Percentiles rank a stretch among this genome's conserved stretches.
phyloP scores from a whole-genome alignment of 1,284 basidiomycete genomes.

The Tylopilus sp. region DNA sequence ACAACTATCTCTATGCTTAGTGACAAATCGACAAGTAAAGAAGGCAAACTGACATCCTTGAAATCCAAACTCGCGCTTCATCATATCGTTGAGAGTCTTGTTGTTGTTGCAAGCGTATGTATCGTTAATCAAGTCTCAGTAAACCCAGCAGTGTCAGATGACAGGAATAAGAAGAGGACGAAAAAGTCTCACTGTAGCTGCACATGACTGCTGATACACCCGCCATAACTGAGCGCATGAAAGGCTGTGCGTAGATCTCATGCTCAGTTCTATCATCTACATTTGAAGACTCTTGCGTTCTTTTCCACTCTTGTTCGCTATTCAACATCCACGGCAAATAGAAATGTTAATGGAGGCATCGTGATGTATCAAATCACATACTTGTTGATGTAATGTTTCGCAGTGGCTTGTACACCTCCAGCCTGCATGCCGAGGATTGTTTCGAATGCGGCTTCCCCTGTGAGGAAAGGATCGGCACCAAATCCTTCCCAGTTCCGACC shows the following conservation, averaged over 20 bases:
- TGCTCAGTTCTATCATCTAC: constrained; percentile 75
- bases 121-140: constrained; percentile 53
- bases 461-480: constrained; percentile 74
- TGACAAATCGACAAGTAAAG: background rate
- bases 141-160: background rate
- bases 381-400: constrained; percentile 78
- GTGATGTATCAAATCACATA: constrained; percentile 22
- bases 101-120: constrained; percentile 67
- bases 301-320: constrained; percentile 55
- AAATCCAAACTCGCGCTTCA: constrained; percentile 71
- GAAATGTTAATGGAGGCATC: background rate
- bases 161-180: background rate
- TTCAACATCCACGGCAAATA: constrained; percentile 30
- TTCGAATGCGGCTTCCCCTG: constrained; percentile 71
- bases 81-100: constrained; percentile 62
- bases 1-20: constrained; percentile 29
- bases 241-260: constrained; percentile 72
- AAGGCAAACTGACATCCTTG: constrained; percentile 55
- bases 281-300: constrained; percentile 55
- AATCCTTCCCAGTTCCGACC: constrained; percentile 84
- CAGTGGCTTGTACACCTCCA: constrained; percentile 70
- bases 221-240: constrained; percentile 58
- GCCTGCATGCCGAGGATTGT: constrained; percentile 73
- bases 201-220: constrained; percentile 81
- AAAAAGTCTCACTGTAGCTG: constrained; percentile 66